A percentile compares a stretch with the other conserved stretches of the same genome.
phyloP scores from a whole-genome alignment of 805 yeast species.

The Candida endomychidarum region DNA sequence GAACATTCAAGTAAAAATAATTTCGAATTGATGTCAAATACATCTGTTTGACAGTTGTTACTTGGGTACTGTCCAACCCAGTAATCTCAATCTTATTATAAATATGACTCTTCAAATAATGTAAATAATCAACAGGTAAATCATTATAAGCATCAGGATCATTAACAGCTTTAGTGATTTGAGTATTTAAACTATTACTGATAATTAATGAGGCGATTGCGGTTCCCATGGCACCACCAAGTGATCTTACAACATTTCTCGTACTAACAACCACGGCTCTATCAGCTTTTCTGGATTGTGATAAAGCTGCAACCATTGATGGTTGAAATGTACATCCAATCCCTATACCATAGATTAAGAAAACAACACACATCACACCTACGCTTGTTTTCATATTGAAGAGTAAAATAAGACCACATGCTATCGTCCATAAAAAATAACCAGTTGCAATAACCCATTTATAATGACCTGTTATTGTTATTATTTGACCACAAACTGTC shows the following conservation, averaged over 20 bases:
- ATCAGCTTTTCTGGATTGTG: conserved; percentile 36
- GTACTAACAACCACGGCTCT: conserved; percentile 35
- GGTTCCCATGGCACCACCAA: conserved; percentile 36
- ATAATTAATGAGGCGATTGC: conserved; percentile 31
- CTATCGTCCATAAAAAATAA: conserved; percentile 40
- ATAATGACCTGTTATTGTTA: conserved; percentile 45
- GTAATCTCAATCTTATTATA: conserved; percentile 27
- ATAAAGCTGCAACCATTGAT: conserved; percentile 54
- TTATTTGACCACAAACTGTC: conserved; percentile 45
- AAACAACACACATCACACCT: conserved; percentile 25
- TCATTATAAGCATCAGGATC: conserved; percentile 6
- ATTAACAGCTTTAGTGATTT: conserved; percentile 18
- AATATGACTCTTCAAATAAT: conserved; percentile 26
- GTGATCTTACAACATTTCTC: conserved; percentile 32
- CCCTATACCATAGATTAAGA: conserved; percentile 31
- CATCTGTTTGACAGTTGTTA: conserved; percentile 20
- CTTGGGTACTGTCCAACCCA: conserved; percentile 22
- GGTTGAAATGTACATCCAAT: conserved; percentile 56
- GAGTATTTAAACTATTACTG: conserved; percentile 23
- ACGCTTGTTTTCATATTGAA: conserved; percentile 29
- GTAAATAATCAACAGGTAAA: conserved; percentile 16
- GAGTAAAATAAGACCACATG: conserved; percentile 37
- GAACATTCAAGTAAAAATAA: conserved; percentile 34
- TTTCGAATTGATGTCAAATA: conserved; percentile 28
- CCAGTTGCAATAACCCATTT: conserved; percentile 43